Conservation (phyloP, 1,139 yeast genomes). For the Yamadazyma blattariae region DNA sequence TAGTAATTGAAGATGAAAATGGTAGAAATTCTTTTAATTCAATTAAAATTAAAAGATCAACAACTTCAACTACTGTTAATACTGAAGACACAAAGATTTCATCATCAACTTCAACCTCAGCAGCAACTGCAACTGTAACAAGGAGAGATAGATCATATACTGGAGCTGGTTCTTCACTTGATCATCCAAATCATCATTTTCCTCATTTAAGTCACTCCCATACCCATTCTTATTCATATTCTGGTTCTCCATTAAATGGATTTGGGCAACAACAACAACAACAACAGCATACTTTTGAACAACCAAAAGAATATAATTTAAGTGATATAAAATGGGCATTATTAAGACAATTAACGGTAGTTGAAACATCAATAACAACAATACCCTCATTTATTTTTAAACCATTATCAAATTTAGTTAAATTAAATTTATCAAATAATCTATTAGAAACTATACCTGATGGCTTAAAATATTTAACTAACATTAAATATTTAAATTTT, state of each 20-base stretch:
- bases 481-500: slow-evolving; percentile 53
- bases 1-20: slow-evolving; percentile 56
- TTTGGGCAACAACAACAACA: not conserved
- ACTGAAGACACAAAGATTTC: slow-evolving; percentile 9
- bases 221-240: not conserved
- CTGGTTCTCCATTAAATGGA: slow-evolving; percentile 5
- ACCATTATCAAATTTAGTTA: slow-evolving; percentile 49
- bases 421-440: slow-evolving; percentile 58
- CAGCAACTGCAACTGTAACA: slow-evolving; percentile 9
- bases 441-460: slow-evolving; percentile 48
- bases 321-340: slow-evolving; percentile 51
- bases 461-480: slow-evolving; percentile 47
- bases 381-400: slow-evolving; percentile 47
- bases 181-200: not conserved
- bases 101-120: too few species aligned
- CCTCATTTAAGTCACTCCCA: not conserved
- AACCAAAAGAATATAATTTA: slow-evolving; percentile 12
- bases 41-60: slow-evolving; percentile 13
- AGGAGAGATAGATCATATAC: slow-evolving; percentile 6
- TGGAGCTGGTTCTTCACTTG: slow-evolving; percentile 4
- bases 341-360: slow-evolving; percentile 54
- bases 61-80: slow-evolving; percentile 6
- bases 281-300: slow-evolving; percentile 1
- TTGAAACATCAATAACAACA: slow-evolving; percentile 51
- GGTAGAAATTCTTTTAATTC: slow-evolving; percentile 40